These are phyloP conservation scores for Leptographium flavum DNA, from an alignment of 2,329 filamentous ascomycete genomes.

Conservation along the genomic window DNA sequence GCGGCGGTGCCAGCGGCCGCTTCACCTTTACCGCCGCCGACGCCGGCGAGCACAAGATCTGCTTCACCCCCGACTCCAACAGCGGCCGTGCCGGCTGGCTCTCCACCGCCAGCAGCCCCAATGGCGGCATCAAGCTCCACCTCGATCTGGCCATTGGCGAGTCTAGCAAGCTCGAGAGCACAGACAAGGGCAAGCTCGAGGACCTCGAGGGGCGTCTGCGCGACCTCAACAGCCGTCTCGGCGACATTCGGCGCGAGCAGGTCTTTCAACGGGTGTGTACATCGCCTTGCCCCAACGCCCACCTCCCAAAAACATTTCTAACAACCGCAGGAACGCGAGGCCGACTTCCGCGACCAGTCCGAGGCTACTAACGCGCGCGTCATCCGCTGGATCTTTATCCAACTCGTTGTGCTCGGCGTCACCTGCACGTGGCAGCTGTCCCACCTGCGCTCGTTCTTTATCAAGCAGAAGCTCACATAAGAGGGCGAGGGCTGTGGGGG, in stretches of 20 bases:
- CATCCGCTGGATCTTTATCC: constrained; percentile 85
- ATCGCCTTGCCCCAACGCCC: not conserved
- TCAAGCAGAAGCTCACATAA: constrained; percentile 98
- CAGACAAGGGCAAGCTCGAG: constrained; percentile 83
- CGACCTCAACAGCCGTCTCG: constrained; percentile 75
- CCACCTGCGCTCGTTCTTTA: constrained; percentile 93
- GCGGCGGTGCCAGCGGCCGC: constrained; percentile 58
- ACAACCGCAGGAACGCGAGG: constrained; percentile 67
- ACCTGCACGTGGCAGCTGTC: constrained; percentile 97
- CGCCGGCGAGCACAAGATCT: constrained; percentile 88
- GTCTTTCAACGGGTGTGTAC: constrained; percentile 75
- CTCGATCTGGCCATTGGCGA: constrained; percentile 91
- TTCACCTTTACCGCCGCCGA: constrained; percentile 96
- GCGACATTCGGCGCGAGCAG: constrained; percentile 87
- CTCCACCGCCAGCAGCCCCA: constrained; percentile 33
- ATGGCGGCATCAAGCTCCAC: constrained; percentile 68
- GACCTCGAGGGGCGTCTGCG: constrained; percentile 79
- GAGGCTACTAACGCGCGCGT: constrained; percentile 86
- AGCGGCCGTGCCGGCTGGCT: constrained; percentile 60
- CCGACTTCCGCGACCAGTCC: constrained; percentile 95
- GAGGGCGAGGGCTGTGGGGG: not conserved
- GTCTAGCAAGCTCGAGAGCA: constrained; percentile 84
- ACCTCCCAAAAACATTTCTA: no score
- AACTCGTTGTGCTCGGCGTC: constrained; percentile 66
- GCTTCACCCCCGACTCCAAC: constrained; percentile 74